Evolutionary conservation across 257 asterid species (phyloP), one percentile per base, ranked within the genome.

Genomic region (Plantago elongata): DNA sequence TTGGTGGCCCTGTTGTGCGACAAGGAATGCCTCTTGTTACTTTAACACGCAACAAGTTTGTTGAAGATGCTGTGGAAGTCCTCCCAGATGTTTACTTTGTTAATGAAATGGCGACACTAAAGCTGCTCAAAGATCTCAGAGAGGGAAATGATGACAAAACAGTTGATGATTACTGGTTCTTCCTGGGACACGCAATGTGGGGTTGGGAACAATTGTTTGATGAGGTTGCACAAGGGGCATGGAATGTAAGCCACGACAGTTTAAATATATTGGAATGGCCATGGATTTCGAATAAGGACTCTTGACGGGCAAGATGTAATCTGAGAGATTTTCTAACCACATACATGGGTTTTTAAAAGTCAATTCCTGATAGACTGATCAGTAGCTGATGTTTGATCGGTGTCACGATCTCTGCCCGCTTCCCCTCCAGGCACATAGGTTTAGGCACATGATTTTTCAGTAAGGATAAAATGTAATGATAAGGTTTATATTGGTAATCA

Each of bases 171-270:
- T 87, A 49, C 74, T 83, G 97, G 92, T 89, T 92, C 80, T 84
- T 92, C 73, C 42, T 81, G 60, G 96, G 99, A 13, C 84, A 74
- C 62, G 81, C 94, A 9, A 80, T 79, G 66, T 91, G 98, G 98
- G 94, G 79, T 38, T 81, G 94, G 90, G 86, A 83, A 55, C 96
- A 91, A 74, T 67, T 88, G 60, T 81, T 81, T 77, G 63, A 75
- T 54, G 98, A 88, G 78, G 84, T 91, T 67, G 85, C 84, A 44
- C 86, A 79, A 77, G 98, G 98, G 54, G 94, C 94, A 77, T 91
- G 98, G 98, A 74, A 72, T 13, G 81, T 82, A 38, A 78, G 80
- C 57, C 37, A 69, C 68, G 88, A 80, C 3, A 58, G 70, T 30
- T 11, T 45, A 62, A 86, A 84, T 44, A 79, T 62, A 16, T 40